A percentile compares a stretch with the other conserved stretches of the same genome.
phyloP scores from a whole-genome alignment of 352 stramenopile species.

The Globisporangium alternatum region DNA sequence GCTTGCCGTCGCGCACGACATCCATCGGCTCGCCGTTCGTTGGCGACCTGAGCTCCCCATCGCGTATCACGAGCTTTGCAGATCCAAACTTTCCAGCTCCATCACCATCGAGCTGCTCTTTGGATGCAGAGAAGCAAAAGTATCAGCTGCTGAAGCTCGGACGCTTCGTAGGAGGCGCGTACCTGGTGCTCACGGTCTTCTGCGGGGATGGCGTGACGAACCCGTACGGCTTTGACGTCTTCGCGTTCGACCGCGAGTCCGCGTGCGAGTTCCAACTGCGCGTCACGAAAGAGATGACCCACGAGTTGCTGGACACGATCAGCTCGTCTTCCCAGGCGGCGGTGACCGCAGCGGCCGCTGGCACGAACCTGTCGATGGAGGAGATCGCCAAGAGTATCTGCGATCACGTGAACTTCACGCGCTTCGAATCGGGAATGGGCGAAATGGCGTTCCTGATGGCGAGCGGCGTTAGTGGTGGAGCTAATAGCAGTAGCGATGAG shows the following conservation, averaged over 20 bases:
- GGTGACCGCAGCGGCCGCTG: conserved; percentile 54
- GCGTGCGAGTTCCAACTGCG: conserved; percentile 48
- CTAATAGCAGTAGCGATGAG: conserved; percentile 1
- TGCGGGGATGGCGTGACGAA: conserved; percentile 62
- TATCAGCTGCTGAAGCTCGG: conserved; percentile 68
- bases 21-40: conserved; percentile 26
- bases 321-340: conserved; percentile 52
- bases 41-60: conserved; percentile 26
- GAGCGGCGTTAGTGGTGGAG: conserved; percentile 14
- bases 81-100: background rate
- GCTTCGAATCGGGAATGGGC: conserved; percentile 29
- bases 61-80: background rate
- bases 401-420: conserved; percentile 52
- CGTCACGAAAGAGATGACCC: conserved; percentile 62
- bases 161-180: conserved; percentile 59
- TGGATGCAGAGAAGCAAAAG: conserved; percentile 23
- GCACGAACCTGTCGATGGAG: conserved; percentile 72
- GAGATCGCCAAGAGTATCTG: conserved; percentile 61
- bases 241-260: conserved; percentile 45
- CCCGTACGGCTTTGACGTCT: conserved; percentile 69
- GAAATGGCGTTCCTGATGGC: conserved; percentile 54
- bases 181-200: conserved; percentile 67
- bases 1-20: conserved; percentile 12
- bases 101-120: background rate
- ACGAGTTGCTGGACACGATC: conserved; percentile 51